A percentile compares a stretch with the other conserved stretches of the same genome.
These are phyloP conservation scores for Hansfordia pulvinata DNA, from an alignment of 2,329 filamentous ascomycete species.

Conservation along the genomic window DNA sequence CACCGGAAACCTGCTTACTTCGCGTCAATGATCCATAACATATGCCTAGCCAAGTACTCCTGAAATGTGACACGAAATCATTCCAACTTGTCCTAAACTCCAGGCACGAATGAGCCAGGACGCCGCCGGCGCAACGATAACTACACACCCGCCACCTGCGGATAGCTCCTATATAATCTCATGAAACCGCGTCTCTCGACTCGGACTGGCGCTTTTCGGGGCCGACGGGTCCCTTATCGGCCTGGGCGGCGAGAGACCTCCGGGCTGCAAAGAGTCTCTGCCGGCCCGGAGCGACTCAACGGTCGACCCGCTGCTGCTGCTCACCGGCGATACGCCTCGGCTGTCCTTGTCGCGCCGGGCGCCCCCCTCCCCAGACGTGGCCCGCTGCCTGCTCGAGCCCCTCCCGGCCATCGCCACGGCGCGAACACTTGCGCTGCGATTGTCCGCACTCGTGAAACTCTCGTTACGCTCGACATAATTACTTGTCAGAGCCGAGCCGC, in stretches of 20 bases:
- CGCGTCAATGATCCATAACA: no score
- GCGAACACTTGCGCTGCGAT: conserved; percentile 26
- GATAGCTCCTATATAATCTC: conserved; percentile 30
- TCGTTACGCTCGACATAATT: conserved; percentile 23
- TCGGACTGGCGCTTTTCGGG: conserved; percentile 35
- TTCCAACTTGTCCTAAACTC: no score
- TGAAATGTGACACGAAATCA: no score
- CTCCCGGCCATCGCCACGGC: conserved; percentile 32
- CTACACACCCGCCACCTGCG: no score
- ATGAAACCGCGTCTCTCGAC: conserved; percentile 42
- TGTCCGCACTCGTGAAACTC: conserved; percentile 28
- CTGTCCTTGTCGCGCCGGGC: conserved; percentile 10
- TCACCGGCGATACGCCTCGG: conserved; percentile 12
- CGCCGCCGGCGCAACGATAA: no score
- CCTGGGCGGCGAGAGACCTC: conserved; percentile 23
- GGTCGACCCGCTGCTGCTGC: conserved; percentile 16
- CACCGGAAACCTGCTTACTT: no score
- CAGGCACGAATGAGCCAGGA: no score
- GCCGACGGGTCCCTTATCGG: conserved; percentile 18
- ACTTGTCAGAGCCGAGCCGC: conserved; percentile 32
- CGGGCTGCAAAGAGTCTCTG: conserved; percentile 29
- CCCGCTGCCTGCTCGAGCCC: conserved; percentile 7
- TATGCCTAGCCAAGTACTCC: no score
- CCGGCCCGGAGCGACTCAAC: conserved; percentile 21
- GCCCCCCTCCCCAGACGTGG: conserved; percentile 8